A percentile compares a stretch with the other conserved stretches of the same genome.
phyloP scores from a whole-genome alignment of 73 alveolate genomes.

The Symbiodinium natans region DNA sequence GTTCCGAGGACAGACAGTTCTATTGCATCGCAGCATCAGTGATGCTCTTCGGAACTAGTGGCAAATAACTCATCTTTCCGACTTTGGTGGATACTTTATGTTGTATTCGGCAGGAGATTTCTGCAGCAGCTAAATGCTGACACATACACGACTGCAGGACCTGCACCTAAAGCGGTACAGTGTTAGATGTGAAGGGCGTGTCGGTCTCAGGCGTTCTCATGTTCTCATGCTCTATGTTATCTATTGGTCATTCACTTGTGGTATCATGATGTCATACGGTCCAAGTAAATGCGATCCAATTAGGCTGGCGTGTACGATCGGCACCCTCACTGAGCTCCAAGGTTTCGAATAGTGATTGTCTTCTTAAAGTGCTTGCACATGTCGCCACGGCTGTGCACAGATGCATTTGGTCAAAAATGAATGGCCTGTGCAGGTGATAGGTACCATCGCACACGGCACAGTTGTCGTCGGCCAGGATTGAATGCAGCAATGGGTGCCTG shows the following conservation, averaged over 20 bases:
- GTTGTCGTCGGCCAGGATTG: slow-evolving; percentile 32
- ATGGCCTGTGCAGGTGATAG: slow-evolving; percentile 25
- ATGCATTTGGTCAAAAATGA: too few relatives aligned
- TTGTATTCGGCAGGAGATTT: too few relatives aligned
- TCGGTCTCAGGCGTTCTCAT: not conserved
- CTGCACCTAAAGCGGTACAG: not conserved
- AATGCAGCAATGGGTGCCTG: not conserved
- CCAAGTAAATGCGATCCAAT: too few relatives aligned
- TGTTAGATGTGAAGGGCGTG: not conserved
- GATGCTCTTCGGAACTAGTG: too few relatives aligned
- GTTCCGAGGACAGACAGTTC: too few relatives aligned
- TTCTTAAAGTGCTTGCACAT: not conserved
- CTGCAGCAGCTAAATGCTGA: too few relatives aligned
- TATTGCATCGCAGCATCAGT: too few relatives aligned
- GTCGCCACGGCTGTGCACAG: not conserved
- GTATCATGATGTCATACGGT: too few relatives aligned
- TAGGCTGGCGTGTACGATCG: not conserved
- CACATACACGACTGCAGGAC: slow-evolving; percentile 6
- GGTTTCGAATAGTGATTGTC: not conserved
- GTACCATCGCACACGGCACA: slow-evolving; percentile 41
- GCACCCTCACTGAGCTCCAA: not conserved
- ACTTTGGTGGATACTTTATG: too few relatives aligned
- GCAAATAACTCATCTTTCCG: too few relatives aligned
- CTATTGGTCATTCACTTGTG: too few relatives aligned
- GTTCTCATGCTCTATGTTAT: not conserved